Evolutionary conservation across 345 rosid species (phyloP).

Genomic region (Zanthoxylum bungeanum): DNA sequence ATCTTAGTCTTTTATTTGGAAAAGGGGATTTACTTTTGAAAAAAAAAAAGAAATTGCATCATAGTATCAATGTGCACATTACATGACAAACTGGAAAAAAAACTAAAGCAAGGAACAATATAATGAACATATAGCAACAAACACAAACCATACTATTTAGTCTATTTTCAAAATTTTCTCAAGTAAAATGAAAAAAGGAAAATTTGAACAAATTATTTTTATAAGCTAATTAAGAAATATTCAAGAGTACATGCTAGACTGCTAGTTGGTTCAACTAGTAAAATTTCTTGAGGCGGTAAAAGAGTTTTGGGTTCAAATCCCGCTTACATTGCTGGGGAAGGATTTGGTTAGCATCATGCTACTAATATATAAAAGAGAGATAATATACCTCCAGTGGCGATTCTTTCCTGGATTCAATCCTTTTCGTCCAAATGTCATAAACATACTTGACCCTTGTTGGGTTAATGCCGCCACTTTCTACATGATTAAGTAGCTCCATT

Average conservation of each 20-base stretch:
- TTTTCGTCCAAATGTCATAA: conserved; percentile 69
- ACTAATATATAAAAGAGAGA: neutral
- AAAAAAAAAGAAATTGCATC: neutral
- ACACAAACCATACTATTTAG: neutral
- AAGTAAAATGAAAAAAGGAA: neutral
- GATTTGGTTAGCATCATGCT: neutral
- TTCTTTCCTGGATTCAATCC: conserved; percentile 39
- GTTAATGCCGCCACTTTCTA: conserved; percentile 25
- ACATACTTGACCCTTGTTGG: conserved; percentile 35
- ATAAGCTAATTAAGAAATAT: neutral
- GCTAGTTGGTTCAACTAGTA: neutral
- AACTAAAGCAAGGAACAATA: neutral
- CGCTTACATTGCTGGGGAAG: neutral
- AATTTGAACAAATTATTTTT: neutral
- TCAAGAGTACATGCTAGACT: neutral
- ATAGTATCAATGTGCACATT: neutral
- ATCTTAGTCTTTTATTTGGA: neutral
- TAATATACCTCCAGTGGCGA: conserved; percentile 41
- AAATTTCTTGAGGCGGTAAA: neutral
- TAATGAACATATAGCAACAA: neutral
- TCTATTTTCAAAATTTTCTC: neutral
- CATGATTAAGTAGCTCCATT: conserved; percentile 52
- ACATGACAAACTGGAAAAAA: neutral
- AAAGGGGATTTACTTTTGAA: neutral
- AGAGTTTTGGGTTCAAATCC: neutral